Conservation (phyloP, 305 asterid genomes). For the Solanum hybrid region DNA sequence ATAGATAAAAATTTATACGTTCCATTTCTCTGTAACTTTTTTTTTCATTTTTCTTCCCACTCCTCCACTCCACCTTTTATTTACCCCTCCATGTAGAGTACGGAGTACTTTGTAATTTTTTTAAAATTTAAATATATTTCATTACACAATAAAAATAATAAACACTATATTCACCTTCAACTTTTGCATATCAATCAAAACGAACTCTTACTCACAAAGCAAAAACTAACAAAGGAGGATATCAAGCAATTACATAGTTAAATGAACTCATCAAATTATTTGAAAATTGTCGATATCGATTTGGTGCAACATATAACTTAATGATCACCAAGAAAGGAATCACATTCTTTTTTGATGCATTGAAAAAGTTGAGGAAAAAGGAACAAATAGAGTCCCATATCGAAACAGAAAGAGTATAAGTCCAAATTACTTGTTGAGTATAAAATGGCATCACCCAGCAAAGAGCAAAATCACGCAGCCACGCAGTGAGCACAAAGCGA, state of each 20-base stretch:
- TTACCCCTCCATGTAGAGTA: no score
- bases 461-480: slow-evolving; percentile 26
- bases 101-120: no score
- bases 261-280: neutral
- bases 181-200: neutral
- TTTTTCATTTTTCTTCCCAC: no score
- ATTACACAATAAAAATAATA: neutral
- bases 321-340: neutral
- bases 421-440: neutral
- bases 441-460: neutral
- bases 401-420: neutral
- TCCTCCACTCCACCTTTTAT: no score
- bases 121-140: no score
- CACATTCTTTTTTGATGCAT: neutral
- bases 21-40: no score
- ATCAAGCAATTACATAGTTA: neutral
- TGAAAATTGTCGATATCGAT: neutral
- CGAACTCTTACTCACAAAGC: neutral
- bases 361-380: neutral
- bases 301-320: neutral
- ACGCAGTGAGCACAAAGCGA: slow-evolving; percentile 43
- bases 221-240: neutral
- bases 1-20: no score
- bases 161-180: neutral
- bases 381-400: neutral